Evolutionary conservation across 768 basidiomycete genomes (phyloP).

Genomic region (Auricularia sp.): DNA sequence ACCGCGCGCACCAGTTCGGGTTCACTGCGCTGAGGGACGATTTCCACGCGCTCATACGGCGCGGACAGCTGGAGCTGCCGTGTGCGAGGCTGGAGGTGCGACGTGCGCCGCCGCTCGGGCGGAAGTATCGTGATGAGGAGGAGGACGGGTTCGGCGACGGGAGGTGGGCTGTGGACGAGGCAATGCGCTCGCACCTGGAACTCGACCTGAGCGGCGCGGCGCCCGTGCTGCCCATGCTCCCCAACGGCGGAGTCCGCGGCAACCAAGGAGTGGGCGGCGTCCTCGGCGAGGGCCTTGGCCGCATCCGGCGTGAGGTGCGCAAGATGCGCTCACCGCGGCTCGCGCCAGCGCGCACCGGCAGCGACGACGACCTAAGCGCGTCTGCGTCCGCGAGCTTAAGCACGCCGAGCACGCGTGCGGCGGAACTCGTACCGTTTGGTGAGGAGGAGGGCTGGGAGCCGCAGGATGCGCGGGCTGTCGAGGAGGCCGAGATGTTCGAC

Average conservation of each 20-base stretch:
- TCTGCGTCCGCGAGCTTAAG: neutral
- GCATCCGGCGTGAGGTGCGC: conserved; percentile 47
- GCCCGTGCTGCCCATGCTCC: conserved; percentile 65
- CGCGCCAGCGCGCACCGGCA: neutral
- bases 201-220: conserved; percentile 26
- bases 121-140: neutral
- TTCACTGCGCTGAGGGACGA: conserved; percentile 70
- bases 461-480: conserved; percentile 36
- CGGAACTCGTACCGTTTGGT: conserved; percentile 12
- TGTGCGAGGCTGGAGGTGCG: conserved; percentile 37
- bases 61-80: conserved; percentile 52
- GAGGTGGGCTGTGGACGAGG: conserved; percentile 58
- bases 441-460: conserved; percentile 31
- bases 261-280: conserved; percentile 39
- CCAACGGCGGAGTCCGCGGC: conserved; percentile 48
- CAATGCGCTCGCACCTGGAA: conserved; percentile 55
- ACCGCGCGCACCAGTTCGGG: conserved; percentile 76
- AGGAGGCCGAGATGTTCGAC: conserved; percentile 43
- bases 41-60: conserved; percentile 68
- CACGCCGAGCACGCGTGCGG: neutral
- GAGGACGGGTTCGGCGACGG: neutral
- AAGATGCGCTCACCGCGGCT: conserved; percentile 19
- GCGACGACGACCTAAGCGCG: neutral
- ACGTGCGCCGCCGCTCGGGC: conserved; percentile 21
- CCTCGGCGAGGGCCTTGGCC: conserved; percentile 51